Evolutionary conservation across 2,329 filamentous ascomycete species (phyloP), one percentile per base, ranked within the genome.

Genomic region (Verticillium longisporum): DNA sequence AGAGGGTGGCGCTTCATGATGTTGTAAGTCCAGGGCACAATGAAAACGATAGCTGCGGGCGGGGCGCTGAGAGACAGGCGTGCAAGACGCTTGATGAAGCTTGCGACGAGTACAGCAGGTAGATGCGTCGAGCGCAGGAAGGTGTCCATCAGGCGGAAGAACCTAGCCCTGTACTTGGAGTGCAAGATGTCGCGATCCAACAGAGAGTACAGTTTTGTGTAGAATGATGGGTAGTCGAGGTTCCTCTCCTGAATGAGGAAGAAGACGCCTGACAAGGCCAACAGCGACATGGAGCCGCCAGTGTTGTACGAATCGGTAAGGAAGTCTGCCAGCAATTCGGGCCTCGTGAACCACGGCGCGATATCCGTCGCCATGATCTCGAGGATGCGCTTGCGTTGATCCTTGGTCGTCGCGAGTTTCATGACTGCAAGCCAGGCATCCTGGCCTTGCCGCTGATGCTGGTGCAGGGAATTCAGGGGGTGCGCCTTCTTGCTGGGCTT

Each of bases 11-110:
- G 85, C 74, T 91, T 95, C 72, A 99, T 83, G 67, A 97, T 83
- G 75, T 99, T 99, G 80, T 99, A 99, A 58, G 94, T 88, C 87
- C 92, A 97, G 0, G 95, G 96, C 10, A 98, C 82, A 55, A 97
- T 87, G 60, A 88, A 88, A 15, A 98, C 93, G 59, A 98, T 89
- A 34, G 92, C 93, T 37, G 91, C 87, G 1, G 96, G 95, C 2
- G 96, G 94, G 0, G 92, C 93, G 69, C 91, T 88, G n/a, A 99
- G 82, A 15, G 91, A 85, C 41, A 98, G 81, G 59, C 94, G 84
- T 3, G 92, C 86, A 9, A 99, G 82, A n/a, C 91, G 86, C 77
- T 99, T 99, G 78, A 99, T 88, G 75, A 99, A 99, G 74, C 92
- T 97, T 13, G 95, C 94, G 2, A 99, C 91, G 45, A 99, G 81